These are phyloP conservation scores for Clausena lansium DNA, from an alignment of 345 rosid genomes.

Conservation along the genomic window DNA sequence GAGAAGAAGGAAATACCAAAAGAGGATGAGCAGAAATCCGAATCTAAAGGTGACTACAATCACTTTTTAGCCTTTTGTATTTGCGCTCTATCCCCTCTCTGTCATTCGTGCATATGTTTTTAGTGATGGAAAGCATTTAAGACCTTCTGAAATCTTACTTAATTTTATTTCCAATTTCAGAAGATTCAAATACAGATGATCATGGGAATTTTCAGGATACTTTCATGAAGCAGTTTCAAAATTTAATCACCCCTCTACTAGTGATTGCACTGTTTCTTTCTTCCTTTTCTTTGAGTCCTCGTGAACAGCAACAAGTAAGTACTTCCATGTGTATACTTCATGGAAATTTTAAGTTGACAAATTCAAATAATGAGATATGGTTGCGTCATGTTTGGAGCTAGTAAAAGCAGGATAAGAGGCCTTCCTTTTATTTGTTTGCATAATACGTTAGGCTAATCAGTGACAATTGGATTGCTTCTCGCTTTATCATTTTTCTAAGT, in stretches of 20 bases:
- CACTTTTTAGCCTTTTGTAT: neutral
- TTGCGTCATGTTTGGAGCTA: neutral
- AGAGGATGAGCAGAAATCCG: slow-evolving; percentile 73
- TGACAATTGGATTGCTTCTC: neutral
- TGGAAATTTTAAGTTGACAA: neutral
- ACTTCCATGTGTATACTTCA: neutral
- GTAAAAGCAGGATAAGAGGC: neutral
- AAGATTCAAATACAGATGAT: slow-evolving; percentile 62
- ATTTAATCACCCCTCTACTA: slow-evolving; percentile 48
- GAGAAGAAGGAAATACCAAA: slow-evolving; percentile 80
- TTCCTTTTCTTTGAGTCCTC: slow-evolving; percentile 41
- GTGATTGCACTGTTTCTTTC: slow-evolving; percentile 53
- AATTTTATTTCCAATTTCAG: slow-evolving; percentile 43
- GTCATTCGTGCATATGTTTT: neutral
- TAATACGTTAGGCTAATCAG: neutral
- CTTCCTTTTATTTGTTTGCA: neutral
- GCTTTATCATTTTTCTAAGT: neutral
- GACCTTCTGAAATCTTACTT: neutral
- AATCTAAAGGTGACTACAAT: slow-evolving; percentile 58
- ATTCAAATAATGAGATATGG: neutral
- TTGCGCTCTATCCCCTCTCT: neutral
- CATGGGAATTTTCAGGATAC: slow-evolving; percentile 44
- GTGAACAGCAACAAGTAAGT: slow-evolving; percentile 67
- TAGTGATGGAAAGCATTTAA: neutral
- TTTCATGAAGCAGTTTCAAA: slow-evolving; percentile 50